Base-by-base conservation (phyloP, 163 green algal species). In the Scenedesmus sp. region DNA sequence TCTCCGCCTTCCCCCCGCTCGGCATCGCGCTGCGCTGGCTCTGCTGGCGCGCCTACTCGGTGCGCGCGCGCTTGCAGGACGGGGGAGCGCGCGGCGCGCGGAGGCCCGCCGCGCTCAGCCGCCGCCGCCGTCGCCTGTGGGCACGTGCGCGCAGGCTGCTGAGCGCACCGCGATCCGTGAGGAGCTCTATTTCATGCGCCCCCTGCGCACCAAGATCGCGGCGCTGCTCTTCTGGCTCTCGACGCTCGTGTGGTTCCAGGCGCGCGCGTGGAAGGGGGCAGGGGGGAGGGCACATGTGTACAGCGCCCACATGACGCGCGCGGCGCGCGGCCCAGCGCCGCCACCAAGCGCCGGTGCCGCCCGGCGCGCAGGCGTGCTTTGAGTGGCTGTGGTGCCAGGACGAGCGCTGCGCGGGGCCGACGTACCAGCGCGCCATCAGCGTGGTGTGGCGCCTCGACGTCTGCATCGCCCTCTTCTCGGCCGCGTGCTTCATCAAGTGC, bases 401-500 rank as follows among this genome's bases (percentile, higher is more conserved):
- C 2, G 39, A 24, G 9, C 18, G 20, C 13, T 69, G 54, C 53
- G 39, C n/a, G 18, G 4, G 29, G 17, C 29, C 44, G 3, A 29
- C 53, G 10, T 70, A 51, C 57, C 56, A 53, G 45, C 48, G 80
- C 42, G 80, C 75, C 33, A 75, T 80, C 22, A 4, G 15, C 15
- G 56, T 81, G 39, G 54, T 80, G n/a, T 86, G 80, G 84, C 63
- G 65, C 26, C 31, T 83, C 44, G 39, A 85, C 36, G 53, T 86
- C 48, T 88, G 84, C 66, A 22, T 88, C 44, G 80, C 82, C 28
- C 65, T 86, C 10, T 85, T 83, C 45, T 62, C 66, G 5, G 60
- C 74, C 20, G 84, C 84, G 28, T 82, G 79, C 36, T 60, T 84
- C 28, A 66, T 85, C 44, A 83, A 86, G 70, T 63, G 58, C 14